Base-by-base conservation (phyloP, 2,329 filamentous ascomycete genomes). In the Fusarium sp. region DNA sequence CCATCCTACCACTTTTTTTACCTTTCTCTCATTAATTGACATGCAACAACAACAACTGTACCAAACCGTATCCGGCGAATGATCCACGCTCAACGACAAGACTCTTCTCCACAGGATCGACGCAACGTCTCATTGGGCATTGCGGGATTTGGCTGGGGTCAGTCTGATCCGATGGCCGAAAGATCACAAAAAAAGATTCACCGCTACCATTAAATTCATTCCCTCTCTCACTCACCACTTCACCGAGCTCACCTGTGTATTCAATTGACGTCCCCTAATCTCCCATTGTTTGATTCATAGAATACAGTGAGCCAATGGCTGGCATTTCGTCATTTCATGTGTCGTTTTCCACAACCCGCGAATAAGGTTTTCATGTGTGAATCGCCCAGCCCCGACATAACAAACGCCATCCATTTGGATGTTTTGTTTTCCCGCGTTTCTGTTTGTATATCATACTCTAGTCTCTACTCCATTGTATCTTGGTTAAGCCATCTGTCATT, bases 31-130 rank as follows among this genome's bases (percentile, higher is more conserved):
- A 51, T 40, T 40, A 48, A 41, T 15, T 19, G 32, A 44, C 49
- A 52, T 15, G 45, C 40, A 45, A 28, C 22, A 60, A 28, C 22
- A 60, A 37, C 19, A 15, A 19, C 44, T 47, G 57, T 59, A 59
- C 65, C 56, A 70, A 69, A 26, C 66, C 62, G 32, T 50, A 69
- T 68, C 48, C 66, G 65, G 65, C 32, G 44, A 61, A 52, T 53
- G 48, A 43, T 66, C 65, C 65, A 68, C 47, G 65, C 60, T 53
- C 61, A 66, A 44, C 50, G 7, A 32, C 35, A 37, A 19, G 39
- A 55, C 30, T 5, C 37, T 69, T 70, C 67, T 37, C 63, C 67
- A 70, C 67, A 67, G 43, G 44, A 67, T 44, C 33, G 20, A n/a
- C 32, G 26, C 47, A 24, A 22, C 28, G 44, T 40, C 33, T 33